Base-by-base conservation (phyloP, 495 filamentous ascomycete species). In the Aspergillus avenaceus region DNA sequence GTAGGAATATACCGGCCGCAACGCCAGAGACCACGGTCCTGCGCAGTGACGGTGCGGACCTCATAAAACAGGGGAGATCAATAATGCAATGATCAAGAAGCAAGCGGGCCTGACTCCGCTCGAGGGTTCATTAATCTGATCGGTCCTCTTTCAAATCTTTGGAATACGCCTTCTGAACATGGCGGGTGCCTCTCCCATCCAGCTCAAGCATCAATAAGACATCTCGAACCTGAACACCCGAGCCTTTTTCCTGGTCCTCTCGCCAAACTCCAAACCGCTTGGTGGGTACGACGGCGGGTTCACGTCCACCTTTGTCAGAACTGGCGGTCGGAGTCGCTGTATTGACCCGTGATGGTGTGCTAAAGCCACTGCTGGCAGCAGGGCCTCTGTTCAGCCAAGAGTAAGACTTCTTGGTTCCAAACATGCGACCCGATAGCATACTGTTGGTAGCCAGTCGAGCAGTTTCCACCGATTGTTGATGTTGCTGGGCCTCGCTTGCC, bases 131-230 rank as follows among this genome's bases (percentile, higher is more conserved):
- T 24, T 51, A 74, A 19, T 59, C 60, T 38, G 58, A 27, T 40
- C 64, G 66, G 41, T 75, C 71, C 50, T 75, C 72, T 59, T 67
- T 73, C 37, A 69, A 54, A 54, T 74, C 71, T 42, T 68, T 74
- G 23, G 65, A 62, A 31, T 74, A 76, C 14, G 68, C 72, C 47
- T 70, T 67, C 54, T 76, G 72, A 18, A 76, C 59, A 57, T 76
- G 72, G 22, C 68, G 66, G 14, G 63, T 62, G 13, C 64, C 72
- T 50, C 72, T 64, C 14, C 76, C 69, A 56, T 80, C 76, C 13
- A 66, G 59, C 53, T 80, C 77, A 13, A 79, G 64, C 59, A 76
- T 75, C 41, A 74, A 76, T 19, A 80, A 47, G 9, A 80, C 58
- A 54, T 80, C 77, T 28, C 77, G 65, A 18, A 78, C 59, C 46